These are phyloP conservation scores for Melampsora larici-populina DNA, from an alignment of 1,284 basidiomycete species.

Conservation along the genomic window DNA sequence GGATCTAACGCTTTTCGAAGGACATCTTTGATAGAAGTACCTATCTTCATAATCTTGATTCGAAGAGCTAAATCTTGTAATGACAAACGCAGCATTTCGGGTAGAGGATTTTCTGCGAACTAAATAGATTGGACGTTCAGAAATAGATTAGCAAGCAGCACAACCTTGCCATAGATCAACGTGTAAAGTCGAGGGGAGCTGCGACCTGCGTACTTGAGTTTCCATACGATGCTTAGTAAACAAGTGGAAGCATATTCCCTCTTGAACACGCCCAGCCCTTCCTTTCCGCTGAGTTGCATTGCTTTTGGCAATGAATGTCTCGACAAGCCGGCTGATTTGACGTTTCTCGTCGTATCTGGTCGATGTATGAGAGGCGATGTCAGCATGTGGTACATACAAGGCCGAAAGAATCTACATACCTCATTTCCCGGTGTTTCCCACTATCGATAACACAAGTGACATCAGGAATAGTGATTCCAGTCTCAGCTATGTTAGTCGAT, in stretches of 20 bases:
- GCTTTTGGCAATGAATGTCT: constrained; percentile 87
- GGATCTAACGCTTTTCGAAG: constrained; percentile 85
- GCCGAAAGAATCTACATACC: constrained; percentile 56
- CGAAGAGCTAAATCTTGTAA: constrained; percentile 89
- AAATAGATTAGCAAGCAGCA: not conserved
- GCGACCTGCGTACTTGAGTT: constrained; percentile 48
- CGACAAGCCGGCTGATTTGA: constrained; percentile 85
- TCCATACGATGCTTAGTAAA: constrained; percentile 88
- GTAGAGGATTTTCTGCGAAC: constrained; percentile 87
- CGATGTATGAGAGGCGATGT: constrained; percentile 31
- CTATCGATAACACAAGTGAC: constrained; percentile 96
- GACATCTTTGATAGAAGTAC: constrained; percentile 86
- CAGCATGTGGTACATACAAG: not conserved
- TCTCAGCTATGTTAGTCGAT: constrained; percentile 71
- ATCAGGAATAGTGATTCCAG: constrained; percentile 96
- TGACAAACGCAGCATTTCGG: constrained; percentile 92
- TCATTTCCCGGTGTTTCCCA: constrained; percentile 85
- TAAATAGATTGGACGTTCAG: constrained; percentile 51
- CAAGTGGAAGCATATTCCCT: constrained; percentile 60
- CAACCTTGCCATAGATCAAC: not conserved
- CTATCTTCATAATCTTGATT: constrained; percentile 94
- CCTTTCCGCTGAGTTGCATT: constrained; percentile 91
- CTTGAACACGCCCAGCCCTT: constrained; percentile 52
- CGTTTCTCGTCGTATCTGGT: constrained; percentile 92
- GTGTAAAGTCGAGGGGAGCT: not conserved